Evolutionary conservation across 441 rosid genomes (phyloP).

Genomic region (Mallotus repandus): DNA sequence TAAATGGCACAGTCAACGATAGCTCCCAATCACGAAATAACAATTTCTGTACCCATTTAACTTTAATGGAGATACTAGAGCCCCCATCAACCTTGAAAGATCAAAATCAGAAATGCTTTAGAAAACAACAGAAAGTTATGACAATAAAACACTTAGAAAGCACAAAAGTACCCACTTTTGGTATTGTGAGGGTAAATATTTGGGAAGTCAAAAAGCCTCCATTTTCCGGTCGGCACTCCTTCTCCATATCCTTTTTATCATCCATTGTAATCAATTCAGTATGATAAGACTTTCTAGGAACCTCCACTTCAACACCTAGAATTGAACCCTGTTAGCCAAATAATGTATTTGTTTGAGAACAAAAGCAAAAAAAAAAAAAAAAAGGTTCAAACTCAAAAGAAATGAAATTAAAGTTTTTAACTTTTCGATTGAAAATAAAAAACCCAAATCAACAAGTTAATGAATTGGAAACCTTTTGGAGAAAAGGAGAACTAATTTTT

Average conservation of each 20-base stretch:
- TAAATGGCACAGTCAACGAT: constrained; percentile 64
- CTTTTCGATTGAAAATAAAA: not conserved
- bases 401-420: not conserved
- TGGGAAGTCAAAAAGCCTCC: constrained; percentile 74
- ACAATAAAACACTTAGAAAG: not conserved
- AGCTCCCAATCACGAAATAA: constrained; percentile 53
- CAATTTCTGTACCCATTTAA: constrained; percentile 82
- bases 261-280: constrained; percentile 49
- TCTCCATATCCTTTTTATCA: constrained; percentile 43
- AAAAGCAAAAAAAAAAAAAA: constrained; percentile 3
- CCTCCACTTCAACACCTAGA: constrained; percentile 93
- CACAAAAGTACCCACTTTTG: constrained; percentile 46
- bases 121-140: not conserved
- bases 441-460: not conserved
- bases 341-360: constrained; percentile 43
- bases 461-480: not conserved
- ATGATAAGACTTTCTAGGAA: constrained; percentile 56
- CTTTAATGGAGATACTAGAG: constrained; percentile 60
- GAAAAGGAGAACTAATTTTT: not conserved
- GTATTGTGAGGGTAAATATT: constrained; percentile 71
- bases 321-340: constrained; percentile 98
- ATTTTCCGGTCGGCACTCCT: constrained; percentile 41
- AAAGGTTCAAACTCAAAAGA: not conserved
- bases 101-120: constrained; percentile 1
- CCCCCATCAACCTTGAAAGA: constrained; percentile 83